These are phyloP conservation scores for Geum urbanum DNA, from an alignment of 306 rosid genomes.

Conservation along the genomic window DNA sequence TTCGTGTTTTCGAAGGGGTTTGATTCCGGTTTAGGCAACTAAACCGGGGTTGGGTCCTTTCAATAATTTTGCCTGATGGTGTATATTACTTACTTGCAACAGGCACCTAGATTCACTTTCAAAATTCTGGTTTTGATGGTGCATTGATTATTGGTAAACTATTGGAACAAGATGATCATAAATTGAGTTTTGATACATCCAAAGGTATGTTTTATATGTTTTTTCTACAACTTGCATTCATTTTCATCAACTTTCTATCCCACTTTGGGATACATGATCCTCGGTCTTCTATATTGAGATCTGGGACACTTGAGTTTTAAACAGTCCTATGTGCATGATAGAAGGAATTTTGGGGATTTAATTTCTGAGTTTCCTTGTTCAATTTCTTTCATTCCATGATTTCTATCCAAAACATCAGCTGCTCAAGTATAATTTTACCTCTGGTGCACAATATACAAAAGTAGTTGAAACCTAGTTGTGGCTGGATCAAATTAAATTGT, in stretches of 20 bases:
- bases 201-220: slow-evolving; percentile 46
- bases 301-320: neutral
- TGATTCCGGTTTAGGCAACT: too few species aligned
- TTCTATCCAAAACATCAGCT: too few species aligned
- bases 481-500: too few species aligned
- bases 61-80: slow-evolving; percentile 23
- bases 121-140: slow-evolving; percentile 88
- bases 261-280: neutral
- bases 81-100: slow-evolving; percentile 23
- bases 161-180: slow-evolving; percentile 74
- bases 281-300: too few species aligned
- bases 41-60: slow-evolving; percentile 10
- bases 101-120: slow-evolving; percentile 69
- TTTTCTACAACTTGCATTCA: neutral
- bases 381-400: neutral
- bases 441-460: too few species aligned
- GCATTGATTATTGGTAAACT: slow-evolving; percentile 67
- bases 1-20: too few species aligned
- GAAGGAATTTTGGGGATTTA: neutral
- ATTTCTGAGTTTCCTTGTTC: neutral
- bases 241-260: neutral
- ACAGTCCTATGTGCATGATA: neutral
- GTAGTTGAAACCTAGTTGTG: too few species aligned
- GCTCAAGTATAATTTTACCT: too few species aligned
- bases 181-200: slow-evolving; percentile 72